These are phyloP conservation scores for Serendipita indica DNA, from an alignment of 768 basidiomycete species.

Conservation along the genomic window DNA sequence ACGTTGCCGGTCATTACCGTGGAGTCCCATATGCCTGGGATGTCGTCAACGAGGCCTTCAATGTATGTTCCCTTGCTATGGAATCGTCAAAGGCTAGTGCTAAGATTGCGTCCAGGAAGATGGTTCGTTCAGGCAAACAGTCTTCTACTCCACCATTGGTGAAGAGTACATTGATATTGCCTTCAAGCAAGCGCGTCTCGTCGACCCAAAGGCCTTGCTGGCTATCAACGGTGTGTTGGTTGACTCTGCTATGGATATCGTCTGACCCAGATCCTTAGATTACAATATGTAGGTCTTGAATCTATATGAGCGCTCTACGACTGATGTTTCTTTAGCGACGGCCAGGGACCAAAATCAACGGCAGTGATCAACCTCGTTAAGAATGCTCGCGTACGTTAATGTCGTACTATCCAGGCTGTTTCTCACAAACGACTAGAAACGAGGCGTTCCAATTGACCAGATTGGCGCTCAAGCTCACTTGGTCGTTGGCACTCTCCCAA, in stretches of 20 bases:
- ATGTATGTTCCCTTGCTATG: not conserved
- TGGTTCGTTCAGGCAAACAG: slow-evolving; percentile 11
- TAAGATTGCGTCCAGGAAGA: slow-evolving; percentile 6
- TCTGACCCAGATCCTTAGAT: not conserved
- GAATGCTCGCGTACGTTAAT: not conserved
- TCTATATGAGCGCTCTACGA: not conserved
- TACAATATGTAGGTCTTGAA: slow-evolving; percentile 4
- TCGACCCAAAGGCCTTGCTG: slow-evolving; percentile 10
- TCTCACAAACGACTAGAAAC: not conserved
- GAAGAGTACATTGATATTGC: slow-evolving; percentile 12
- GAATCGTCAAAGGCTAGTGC: too few species aligned
- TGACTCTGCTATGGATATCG: not conserved
- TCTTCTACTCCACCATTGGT: slow-evolving; percentile 12
- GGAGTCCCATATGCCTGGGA: slow-evolving; percentile 12
- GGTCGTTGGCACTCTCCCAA: slow-evolving; percentile 6
- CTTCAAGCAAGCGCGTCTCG: slow-evolving; percentile 9
- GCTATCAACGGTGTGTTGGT: slow-evolving; percentile 4
- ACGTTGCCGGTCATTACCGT: slow-evolving; percentile 9
- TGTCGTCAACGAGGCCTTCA: slow-evolving; percentile 14
- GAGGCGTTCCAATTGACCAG: slow-evolving; percentile 8
- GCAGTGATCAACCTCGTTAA: slow-evolving; percentile 8
- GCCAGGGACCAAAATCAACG: not conserved
- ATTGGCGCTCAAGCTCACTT: slow-evolving; percentile 7
- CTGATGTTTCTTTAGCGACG: not conserved
- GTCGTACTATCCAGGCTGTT: not conserved